Evolutionary conservation across 139 green algal species (phyloP).

Genomic region (Chlorella sp.): DNA sequence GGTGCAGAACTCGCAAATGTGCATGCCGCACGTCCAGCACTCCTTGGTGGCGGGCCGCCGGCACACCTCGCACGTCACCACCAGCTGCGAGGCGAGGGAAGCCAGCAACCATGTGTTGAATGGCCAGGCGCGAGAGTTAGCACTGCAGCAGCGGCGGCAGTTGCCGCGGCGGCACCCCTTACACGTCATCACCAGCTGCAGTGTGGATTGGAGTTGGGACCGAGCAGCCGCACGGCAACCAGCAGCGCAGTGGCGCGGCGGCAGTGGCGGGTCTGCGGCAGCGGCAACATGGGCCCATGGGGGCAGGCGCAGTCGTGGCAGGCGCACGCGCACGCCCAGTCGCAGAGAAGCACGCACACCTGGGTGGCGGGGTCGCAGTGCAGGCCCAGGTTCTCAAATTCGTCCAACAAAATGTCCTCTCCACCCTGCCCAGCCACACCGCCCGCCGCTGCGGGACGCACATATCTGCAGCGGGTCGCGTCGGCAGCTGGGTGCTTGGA

Average conservation of each 20-base stretch:
- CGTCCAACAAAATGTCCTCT: conserved; percentile 79
- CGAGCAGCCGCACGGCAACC: no score
- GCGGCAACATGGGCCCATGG: no score
- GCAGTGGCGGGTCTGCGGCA: no score
- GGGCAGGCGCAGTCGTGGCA: no score
- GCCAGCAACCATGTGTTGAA: not conserved
- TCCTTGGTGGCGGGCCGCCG: conserved; percentile 76
- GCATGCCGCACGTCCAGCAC: conserved; percentile 78
- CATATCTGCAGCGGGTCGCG: not conserved
- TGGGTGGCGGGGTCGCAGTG: conserved; percentile 53
- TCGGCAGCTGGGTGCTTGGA: no score
- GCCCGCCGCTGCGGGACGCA: not conserved
- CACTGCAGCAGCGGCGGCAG: no score
- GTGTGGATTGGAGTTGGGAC: not conserved
- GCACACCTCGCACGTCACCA: conserved; percentile 89
- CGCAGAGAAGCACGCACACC: not conserved
- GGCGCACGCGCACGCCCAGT: no score
- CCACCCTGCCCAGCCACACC: conserved; percentile 45
- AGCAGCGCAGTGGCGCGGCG: no score
- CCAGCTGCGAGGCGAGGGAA: conserved; percentile 61
- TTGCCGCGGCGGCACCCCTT: not conserved
- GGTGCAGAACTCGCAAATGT: conserved; percentile 88
- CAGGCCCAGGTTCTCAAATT: conserved; percentile 67
- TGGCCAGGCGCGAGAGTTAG: not conserved
- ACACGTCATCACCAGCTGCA: not conserved